Conservation (phyloP, 257 asterid genomes). For the Lithospermum erythrorhizon region DNA sequence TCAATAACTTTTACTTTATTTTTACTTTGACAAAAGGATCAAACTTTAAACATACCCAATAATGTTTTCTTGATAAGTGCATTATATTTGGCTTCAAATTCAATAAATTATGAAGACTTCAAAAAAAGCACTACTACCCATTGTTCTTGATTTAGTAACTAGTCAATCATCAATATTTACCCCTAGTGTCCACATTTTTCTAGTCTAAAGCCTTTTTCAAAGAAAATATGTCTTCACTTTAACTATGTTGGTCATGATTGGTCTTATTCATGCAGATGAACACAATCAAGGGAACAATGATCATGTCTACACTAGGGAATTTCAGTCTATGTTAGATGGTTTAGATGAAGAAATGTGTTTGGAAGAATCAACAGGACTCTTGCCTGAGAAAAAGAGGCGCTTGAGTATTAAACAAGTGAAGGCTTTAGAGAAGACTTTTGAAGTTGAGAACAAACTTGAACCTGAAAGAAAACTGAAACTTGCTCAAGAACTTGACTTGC, state of each 20-base stretch:
- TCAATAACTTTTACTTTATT: too few species aligned
- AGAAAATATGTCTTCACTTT: background rate
- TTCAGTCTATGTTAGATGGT: background rate
- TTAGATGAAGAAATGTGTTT: background rate
- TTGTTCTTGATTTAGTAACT: background rate
- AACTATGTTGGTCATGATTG: background rate
- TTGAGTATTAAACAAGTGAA: constrained; percentile 4
- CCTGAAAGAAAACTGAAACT: constrained; percentile 12
- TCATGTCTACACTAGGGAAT: background rate
- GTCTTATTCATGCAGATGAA: background rate
- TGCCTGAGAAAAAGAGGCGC: too few species aligned
- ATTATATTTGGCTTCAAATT: too few species aligned
- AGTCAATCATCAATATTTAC: background rate
- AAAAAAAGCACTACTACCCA: too few species aligned
- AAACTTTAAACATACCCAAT: too few species aligned
- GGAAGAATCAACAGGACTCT: too few species aligned
- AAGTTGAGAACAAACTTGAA: constrained; percentile 16
- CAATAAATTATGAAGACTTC: too few species aligned
- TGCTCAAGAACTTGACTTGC: constrained; percentile 13
- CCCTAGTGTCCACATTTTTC: background rate
- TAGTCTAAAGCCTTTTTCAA: background rate
- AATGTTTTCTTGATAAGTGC: too few species aligned
- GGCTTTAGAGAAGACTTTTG: constrained; percentile 14
- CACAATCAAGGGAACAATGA: background rate
- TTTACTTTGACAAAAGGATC: background rate